Evolutionary conservation across 176 grass and related monocot genomes (phyloP).

Genomic region (Eleusine indica): DNA sequence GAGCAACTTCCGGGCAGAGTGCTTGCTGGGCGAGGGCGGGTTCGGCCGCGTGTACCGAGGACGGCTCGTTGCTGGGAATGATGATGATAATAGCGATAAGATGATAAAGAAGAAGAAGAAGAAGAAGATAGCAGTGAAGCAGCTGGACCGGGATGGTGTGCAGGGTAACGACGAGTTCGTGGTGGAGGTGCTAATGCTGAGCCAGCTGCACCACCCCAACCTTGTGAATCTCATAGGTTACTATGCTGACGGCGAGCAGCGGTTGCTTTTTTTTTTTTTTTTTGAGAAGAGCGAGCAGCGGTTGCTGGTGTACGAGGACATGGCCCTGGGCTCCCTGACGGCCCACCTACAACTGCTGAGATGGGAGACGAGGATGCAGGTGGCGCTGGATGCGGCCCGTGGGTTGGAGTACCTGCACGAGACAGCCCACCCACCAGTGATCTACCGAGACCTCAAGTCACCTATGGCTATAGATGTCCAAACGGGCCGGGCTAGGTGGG

Average conservation of each 20-base stretch:
- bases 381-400: constrained; percentile 23
- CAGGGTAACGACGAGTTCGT: constrained; percentile 50
- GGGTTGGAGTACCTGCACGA: constrained; percentile 38
- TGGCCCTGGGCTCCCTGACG: constrained; percentile 28
- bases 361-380: constrained; percentile 32
- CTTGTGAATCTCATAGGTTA: constrained; percentile 47
- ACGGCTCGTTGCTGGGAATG: background rate
- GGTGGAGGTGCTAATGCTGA: constrained; percentile 46
- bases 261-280: no score
- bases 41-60: constrained; percentile 47
- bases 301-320: constrained; percentile 39
- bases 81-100: no score
- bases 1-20: constrained; percentile 30
- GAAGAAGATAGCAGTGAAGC: constrained; percentile 38
- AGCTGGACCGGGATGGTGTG: constrained; percentile 36
- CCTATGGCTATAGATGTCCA: no score
- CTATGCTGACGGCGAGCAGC: constrained; percentile 23
- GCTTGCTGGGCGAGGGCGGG: constrained; percentile 48
- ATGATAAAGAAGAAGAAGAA: no score
- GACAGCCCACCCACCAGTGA: constrained; percentile 26
- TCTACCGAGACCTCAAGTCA: constrained; percentile 43
- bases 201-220: constrained; percentile 46
- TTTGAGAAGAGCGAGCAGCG: constrained; percentile 14
- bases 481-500: no score
- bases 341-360: constrained; percentile 28